phyloP scores from a whole-genome alignment of 2,329 filamentous ascomycete species.

The Fusarium begoniae region DNA sequence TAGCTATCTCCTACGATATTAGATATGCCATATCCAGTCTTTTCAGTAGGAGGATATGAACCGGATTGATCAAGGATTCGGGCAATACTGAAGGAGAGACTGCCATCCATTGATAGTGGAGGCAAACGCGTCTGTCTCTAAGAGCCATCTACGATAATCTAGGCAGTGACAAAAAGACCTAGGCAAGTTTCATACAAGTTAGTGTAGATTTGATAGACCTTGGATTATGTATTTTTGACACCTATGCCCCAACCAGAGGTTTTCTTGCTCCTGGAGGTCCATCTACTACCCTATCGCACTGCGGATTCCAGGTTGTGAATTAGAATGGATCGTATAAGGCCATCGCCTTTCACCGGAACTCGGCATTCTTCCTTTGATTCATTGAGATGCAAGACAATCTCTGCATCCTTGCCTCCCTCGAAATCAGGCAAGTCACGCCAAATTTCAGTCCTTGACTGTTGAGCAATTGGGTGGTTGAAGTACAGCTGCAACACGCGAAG shows the following conservation, averaged over 20 bases:
- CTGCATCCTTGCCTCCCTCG: constrained; percentile 43
- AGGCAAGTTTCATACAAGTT: not conserved
- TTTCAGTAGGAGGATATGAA: not conserved
- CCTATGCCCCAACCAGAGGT: no score
- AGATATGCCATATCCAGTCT: not conserved
- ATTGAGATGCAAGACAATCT: constrained; percentile 35
- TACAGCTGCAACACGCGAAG: constrained; percentile 66
- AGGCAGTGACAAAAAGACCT: not conserved
- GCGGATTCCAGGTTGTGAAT: constrained; percentile 11
- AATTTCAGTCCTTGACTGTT: constrained; percentile 63
- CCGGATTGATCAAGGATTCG: not conserved
- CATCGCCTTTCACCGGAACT: constrained; percentile 57
- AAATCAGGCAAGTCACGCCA: constrained; percentile 75
- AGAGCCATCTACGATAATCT: not conserved
- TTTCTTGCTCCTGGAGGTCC: not conserved
- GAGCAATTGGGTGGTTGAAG: constrained; percentile 38
- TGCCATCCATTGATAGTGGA: not conserved
- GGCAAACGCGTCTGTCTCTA: not conserved
- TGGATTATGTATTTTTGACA: not conserved
- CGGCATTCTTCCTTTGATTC: constrained; percentile 8
- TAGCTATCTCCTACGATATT: not conserved
- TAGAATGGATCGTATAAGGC: constrained; percentile 58
- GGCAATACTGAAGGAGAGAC: not conserved
- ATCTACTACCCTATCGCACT: not conserved
- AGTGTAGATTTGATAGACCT: not conserved